Evolutionary conservation across 805 yeast genomes (phyloP).

Genomic region (Henningerozyma blattae): DNA sequence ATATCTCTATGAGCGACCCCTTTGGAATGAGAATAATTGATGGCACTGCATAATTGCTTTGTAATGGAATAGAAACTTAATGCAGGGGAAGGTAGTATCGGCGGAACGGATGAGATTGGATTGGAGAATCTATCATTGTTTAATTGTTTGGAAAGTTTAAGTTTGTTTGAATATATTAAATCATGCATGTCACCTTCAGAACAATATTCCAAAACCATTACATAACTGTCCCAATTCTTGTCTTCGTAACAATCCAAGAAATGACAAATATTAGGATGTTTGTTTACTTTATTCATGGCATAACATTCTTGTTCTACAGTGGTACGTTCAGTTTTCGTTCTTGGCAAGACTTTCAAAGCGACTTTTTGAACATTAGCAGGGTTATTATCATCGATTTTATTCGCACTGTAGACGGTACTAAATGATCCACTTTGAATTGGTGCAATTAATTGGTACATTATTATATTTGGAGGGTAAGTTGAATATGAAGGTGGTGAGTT

Average conservation of each 20-base stretch:
- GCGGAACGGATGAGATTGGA: neutral
- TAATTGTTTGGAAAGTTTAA: neutral
- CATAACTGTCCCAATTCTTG: constrained; percentile 27
- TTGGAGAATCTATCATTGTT: neutral
- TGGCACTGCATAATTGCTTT: constrained; percentile 47
- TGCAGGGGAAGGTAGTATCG: neutral
- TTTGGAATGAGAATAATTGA: constrained; percentile 44
- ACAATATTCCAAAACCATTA: constrained; percentile 56
- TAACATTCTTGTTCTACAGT: neutral
- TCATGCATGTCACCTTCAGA: constrained; percentile 60
- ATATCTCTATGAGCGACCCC: constrained; percentile 65
- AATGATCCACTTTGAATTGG: constrained; percentile 23
- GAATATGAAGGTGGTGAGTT: no score
- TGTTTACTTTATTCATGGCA: neutral
- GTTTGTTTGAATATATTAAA: constrained; percentile 9
- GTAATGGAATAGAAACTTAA: neutral
- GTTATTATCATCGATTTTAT: neutral
- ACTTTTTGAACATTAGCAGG: constrained; percentile 4
- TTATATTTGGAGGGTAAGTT: no score
- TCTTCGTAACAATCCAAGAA: constrained; percentile 48
- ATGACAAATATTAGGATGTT: constrained; percentile 44
- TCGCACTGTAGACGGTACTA: constrained; percentile 22
- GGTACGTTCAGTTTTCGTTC: constrained; percentile 4
- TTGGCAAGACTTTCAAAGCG: constrained; percentile 20
- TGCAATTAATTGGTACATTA: constrained; percentile 11